A percentile compares a stretch with the other conserved stretches of the same genome.
Conservation (phyloP, 495 filamentous ascomycete species). For the Aspergillus indologenus region DNA sequence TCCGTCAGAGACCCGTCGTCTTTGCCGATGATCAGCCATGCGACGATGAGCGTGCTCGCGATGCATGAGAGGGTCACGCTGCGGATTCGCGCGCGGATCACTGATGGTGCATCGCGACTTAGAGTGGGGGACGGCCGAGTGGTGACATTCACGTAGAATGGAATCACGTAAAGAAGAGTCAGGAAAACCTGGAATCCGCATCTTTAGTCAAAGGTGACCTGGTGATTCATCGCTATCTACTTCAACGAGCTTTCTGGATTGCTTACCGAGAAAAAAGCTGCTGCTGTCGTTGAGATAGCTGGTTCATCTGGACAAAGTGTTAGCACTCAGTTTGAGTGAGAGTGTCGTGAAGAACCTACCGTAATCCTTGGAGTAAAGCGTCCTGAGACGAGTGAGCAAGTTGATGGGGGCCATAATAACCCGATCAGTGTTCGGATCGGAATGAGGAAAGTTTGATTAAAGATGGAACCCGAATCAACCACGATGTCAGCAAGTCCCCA, state of each 20-base stretch:
- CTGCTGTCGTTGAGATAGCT: neutral
- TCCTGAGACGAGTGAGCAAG: neutral
- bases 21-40: conserved; percentile 54
- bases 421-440: neutral
- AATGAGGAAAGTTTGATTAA: neutral
- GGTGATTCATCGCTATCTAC: neutral
- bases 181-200: conserved; percentile 57
- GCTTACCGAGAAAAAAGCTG: conserved; percentile 3
- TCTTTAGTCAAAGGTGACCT: neutral
- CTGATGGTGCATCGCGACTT: conserved; percentile 82
- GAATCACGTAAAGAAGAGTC: conserved; percentile 82
- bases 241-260: neutral
- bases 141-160: conserved; percentile 78
- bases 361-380: neutral
- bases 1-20: conserved; percentile 44
- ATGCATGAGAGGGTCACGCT: conserved; percentile 71
- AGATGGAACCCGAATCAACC: neutral
- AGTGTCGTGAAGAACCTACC: neutral
- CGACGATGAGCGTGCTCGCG: conserved; percentile 56
- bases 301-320: neutral
- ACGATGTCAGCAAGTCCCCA: neutral
- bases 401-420: neutral
- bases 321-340: neutral
- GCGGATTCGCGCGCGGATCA: conserved; percentile 82
- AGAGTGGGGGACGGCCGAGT: conserved; percentile 80